Base-by-base conservation (phyloP, 2,329 filamentous ascomycete genomes). In the Cladophialophora yegresii region DNA sequence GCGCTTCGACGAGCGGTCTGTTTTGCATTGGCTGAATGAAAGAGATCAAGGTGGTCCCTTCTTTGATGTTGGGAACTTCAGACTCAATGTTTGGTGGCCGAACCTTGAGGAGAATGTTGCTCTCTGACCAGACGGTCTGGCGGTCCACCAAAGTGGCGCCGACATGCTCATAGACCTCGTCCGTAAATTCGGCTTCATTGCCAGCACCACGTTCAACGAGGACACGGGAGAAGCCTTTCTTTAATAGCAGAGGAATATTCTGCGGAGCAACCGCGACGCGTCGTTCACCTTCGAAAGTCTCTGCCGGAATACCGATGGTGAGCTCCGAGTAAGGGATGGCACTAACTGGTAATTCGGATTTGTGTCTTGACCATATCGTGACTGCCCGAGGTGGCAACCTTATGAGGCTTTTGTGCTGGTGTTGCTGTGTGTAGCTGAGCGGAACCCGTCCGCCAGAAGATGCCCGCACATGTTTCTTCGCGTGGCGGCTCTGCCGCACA, bases 21-120 rank as follows among this genome's bases (percentile, higher is more conserved):
- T 96, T 96, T 78, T 93, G 90, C 6, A 87, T 83, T 0, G 92
- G 92, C 74, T 96, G 92, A 30, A 96, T 78, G 73, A 96, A 91
- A 1, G 90, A 93, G 70, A 96, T 89, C 62, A 96, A 76, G 0
- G 90, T 92, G 54, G 90, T 86, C 2, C 87, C 87, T 69, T 87
- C 82, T 65, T 85, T 86, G 69, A 95, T 84, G 36, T 81, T 81
- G 66, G 87, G 84, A 4, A 91, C 84, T 75, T 96, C 92, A 63
- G 85, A 84, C 55, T 85, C 79, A 10, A 83, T 75, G 58, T 85
- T 88, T 0, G 92, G 91, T 1, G 88, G 86, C 49, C 92, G 87
- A 61, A 96, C 91, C 76, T 96, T 96, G 71, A 96, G 83, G 10
- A 96, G 79, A 69, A 96, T 91, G 73, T 96, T 86, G 66, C 89